Evolutionary conservation across 768 basidiomycete species (phyloP).

Genomic region (Melanogaster broomeanus): DNA sequence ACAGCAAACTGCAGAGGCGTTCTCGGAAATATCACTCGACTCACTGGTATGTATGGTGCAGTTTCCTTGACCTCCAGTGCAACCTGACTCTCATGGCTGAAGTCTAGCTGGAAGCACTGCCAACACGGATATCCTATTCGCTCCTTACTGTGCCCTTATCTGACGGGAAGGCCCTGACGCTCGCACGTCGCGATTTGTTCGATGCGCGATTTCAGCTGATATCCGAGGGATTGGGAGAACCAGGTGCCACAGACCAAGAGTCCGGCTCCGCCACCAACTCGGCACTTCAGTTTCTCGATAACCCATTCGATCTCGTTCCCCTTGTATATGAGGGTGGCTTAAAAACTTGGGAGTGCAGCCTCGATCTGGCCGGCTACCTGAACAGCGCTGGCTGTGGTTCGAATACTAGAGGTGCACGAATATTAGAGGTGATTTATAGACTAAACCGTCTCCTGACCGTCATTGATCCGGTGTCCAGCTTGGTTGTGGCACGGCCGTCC

Average conservation of each 20-base stretch:
- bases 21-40: constrained; percentile 31
- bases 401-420: constrained; percentile 46
- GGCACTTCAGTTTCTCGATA: constrained; percentile 68
- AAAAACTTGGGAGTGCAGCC: constrained; percentile 96
- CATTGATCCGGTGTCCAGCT: constrained; percentile 47
- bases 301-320: constrained; percentile 87
- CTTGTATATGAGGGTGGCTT: constrained; percentile 94
- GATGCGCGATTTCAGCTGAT: constrained; percentile 96
- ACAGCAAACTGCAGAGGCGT: constrained; percentile 12
- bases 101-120: constrained; percentile 66
- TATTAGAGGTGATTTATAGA: constrained; percentile 63
- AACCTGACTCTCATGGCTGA: constrained; percentile 13
- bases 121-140: constrained; percentile 78
- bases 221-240: constrained; percentile 46
- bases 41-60: constrained; percentile 30
- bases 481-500: constrained; percentile 92
- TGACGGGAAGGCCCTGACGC: constrained; percentile 31
- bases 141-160: constrained; percentile 56
- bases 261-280: constrained; percentile 15
- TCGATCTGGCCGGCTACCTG: constrained; percentile 80
- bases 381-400: constrained; percentile 32
- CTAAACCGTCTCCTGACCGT: background rate
- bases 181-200: constrained; percentile 86
- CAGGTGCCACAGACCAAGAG: constrained; percentile 23
- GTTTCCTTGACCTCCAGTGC: background rate